These are phyloP conservation scores for Globomyces sp. DNA, from an alignment of 371 early-diverging fungal species.

Conservation along the genomic window DNA sequence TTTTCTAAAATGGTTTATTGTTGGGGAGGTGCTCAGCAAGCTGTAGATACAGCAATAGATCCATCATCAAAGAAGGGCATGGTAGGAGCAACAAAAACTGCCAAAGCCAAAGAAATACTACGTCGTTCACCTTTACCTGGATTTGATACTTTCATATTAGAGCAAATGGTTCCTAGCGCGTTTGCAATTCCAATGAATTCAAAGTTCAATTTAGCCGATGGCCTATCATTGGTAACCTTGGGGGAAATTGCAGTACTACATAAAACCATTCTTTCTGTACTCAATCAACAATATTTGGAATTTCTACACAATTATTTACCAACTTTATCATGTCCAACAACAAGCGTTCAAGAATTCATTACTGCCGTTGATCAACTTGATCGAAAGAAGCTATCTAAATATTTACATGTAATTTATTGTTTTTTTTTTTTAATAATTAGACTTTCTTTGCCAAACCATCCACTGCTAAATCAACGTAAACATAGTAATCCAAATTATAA, in stretches of 20 bases:
- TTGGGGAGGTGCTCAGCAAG: slow-evolving; percentile 63
- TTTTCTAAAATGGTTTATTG: slow-evolving; percentile 73
- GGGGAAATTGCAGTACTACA: slow-evolving; percentile 79
- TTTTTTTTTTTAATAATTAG: background rate
- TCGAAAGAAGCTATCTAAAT: slow-evolving; percentile 63
- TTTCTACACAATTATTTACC: slow-evolving; percentile 68
- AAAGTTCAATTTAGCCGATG: slow-evolving; percentile 76
- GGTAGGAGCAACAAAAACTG: background rate
- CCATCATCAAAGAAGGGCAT: background rate
- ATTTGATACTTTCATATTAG: slow-evolving; percentile 79
- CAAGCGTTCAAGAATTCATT: slow-evolving; percentile 59
- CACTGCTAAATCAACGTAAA: background rate
- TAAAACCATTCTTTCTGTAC: slow-evolving; percentile 63
- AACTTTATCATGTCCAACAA: slow-evolving; percentile 66
- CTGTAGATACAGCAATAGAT: background rate
- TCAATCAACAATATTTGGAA: slow-evolving; percentile 63
- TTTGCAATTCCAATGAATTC: slow-evolving; percentile 81
- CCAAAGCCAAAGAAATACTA: slow-evolving; percentile 8
- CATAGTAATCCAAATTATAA: too few relatives aligned
- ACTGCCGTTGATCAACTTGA: slow-evolving; percentile 68
- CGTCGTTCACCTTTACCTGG: slow-evolving; percentile 32
- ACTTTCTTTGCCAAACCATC: background rate
- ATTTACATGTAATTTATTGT: slow-evolving; percentile 61
- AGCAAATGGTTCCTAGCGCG: slow-evolving; percentile 69
- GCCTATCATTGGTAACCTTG: slow-evolving; percentile 75